A percentile compares a stretch with the other conserved stretches of the same genome.
Conservation (phyloP, 352 stramenopile species). For the Phytophthora nicotianae region DNA sequence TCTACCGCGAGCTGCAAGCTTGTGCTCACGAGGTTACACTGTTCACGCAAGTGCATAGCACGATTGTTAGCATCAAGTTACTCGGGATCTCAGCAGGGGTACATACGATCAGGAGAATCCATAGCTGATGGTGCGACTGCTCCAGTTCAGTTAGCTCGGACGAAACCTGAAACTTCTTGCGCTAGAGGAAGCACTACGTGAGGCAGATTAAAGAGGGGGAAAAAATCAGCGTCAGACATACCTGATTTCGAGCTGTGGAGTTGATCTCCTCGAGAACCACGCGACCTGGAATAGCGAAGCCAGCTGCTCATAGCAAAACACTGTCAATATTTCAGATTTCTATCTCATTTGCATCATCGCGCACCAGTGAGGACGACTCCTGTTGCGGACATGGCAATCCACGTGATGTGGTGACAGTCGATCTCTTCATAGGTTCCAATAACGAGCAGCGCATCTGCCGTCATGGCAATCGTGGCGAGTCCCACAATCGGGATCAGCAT, state of each 20-base stretch:
- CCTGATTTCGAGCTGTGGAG: slow-evolving; percentile 52
- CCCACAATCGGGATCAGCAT: slow-evolving; percentile 59
- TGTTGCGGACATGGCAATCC: slow-evolving; percentile 71
- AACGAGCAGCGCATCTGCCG: slow-evolving; percentile 52
- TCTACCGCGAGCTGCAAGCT: slow-evolving; percentile 64
- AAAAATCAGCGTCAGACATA: slow-evolving; percentile 15
- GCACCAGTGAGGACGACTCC: slow-evolving; percentile 63
- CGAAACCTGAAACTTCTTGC: slow-evolving; percentile 52
- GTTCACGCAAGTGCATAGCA: neutral
- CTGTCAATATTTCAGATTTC: neutral
- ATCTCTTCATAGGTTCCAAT: slow-evolving; percentile 51
- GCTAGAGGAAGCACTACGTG: neutral
- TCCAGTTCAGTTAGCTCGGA: slow-evolving; percentile 52
- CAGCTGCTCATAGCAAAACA: slow-evolving; percentile 35
- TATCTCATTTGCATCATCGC: neutral
- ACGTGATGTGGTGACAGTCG: slow-evolving; percentile 73
- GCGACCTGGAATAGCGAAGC: slow-evolving; percentile 62
- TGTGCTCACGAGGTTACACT: slow-evolving; percentile 74
- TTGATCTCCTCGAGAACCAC: slow-evolving; percentile 73
- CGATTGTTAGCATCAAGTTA: slow-evolving; percentile 6
- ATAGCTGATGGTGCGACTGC: slow-evolving; percentile 74
- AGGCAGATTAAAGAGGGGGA: neutral
- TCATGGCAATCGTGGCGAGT: slow-evolving; percentile 61
- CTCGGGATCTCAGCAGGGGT: neutral
- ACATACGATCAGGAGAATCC: slow-evolving; percentile 67